Evolutionary conservation across 805 yeast species (phyloP).

Genomic region (Kuraishia capsulata): DNA sequence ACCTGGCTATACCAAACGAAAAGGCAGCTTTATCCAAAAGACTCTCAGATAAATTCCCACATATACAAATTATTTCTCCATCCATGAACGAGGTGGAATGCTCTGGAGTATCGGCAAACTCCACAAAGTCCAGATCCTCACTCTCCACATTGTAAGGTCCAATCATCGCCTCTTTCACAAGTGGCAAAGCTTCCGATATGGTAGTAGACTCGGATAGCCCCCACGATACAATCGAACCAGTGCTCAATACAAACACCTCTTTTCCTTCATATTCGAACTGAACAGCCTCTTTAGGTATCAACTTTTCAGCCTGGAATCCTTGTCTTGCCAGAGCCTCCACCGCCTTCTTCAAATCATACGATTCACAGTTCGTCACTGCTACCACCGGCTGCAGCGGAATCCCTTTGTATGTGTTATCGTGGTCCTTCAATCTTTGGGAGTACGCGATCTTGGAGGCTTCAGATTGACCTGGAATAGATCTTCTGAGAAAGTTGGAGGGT

Average conservation of each 20-base stretch:
- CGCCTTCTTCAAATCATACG: conserved; percentile 48
- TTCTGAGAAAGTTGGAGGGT: background rate
- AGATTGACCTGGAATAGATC: background rate
- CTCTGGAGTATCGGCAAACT: conserved; percentile 17
- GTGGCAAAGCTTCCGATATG: conserved; percentile 37
- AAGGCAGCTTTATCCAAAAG: conserved; percentile 79
- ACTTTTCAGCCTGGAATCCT: conserved; percentile 22
- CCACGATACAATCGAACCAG: conserved; percentile 84
- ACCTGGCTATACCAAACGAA: conserved; percentile 78
- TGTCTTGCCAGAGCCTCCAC: conserved; percentile 25
- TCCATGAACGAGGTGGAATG: conserved; percentile 35
- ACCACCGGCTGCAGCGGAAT: conserved; percentile 38
- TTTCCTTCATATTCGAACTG: conserved; percentile 30
- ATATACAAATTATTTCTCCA: conserved; percentile 67
- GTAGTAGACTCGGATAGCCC: conserved; percentile 54
- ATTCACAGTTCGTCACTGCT: conserved; percentile 65
- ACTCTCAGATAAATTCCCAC: conserved; percentile 34
- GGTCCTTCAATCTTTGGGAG: background rate
- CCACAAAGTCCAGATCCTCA: conserved; percentile 81
- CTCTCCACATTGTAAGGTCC: conserved; percentile 50
- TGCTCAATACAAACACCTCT: conserved; percentile 50
- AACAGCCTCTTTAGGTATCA: conserved; percentile 57
- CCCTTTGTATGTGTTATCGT: background rate
- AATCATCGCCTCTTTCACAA: conserved; percentile 38
- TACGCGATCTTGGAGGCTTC: background rate